These are phyloP conservation scores for Arthromyces matolae DNA, from an alignment of 768 basidiomycete species.

Conservation along the genomic window DNA sequence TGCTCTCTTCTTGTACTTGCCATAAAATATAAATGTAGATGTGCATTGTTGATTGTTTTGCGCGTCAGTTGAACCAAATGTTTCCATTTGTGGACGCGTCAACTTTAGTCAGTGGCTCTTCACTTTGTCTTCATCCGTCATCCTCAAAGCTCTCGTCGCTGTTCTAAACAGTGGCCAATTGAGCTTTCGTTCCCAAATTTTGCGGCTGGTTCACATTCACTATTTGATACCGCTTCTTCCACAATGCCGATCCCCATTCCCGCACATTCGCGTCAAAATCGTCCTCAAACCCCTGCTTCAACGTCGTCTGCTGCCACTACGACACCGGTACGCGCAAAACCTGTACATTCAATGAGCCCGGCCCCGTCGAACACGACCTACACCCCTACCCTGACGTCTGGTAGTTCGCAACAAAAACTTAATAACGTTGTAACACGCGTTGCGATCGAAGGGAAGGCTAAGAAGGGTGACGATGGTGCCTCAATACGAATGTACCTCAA, in stretches of 20 bases:
- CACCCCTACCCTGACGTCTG: constrained; percentile 44
- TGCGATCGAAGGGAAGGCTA: constrained; percentile 71
- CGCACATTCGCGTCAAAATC: constrained; percentile 13
- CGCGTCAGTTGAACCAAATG: constrained; percentile 12
- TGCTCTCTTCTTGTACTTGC: background rate
- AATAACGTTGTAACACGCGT: constrained; percentile 75
- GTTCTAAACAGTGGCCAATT: no score
- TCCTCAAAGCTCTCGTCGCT: constrained; percentile 2
- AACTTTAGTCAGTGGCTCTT: background rate
- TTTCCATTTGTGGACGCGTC: constrained; percentile 27
- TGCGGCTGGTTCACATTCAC: background rate
- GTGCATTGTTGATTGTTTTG: constrained; percentile 14
- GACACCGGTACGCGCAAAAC: constrained; percentile 14
- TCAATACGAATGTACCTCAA: constrained; percentile 75
- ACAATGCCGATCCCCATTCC: constrained; percentile 11
- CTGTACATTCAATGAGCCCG: constrained; percentile 18
- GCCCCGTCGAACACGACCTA: constrained; percentile 32
- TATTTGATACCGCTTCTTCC: background rate
- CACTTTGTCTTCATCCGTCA: constrained; percentile 9
- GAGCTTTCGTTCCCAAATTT: no score
- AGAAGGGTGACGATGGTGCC: constrained; percentile 60
- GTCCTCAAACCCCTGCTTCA: constrained; percentile 11
- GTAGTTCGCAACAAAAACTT: constrained; percentile 42
- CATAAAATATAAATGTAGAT: constrained; percentile 2
- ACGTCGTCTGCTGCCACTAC: constrained; percentile 1